These are phyloP conservation scores for Sutorius eximius DNA, from an alignment of 1,284 basidiomycete genomes.

Conservation along the genomic window DNA sequence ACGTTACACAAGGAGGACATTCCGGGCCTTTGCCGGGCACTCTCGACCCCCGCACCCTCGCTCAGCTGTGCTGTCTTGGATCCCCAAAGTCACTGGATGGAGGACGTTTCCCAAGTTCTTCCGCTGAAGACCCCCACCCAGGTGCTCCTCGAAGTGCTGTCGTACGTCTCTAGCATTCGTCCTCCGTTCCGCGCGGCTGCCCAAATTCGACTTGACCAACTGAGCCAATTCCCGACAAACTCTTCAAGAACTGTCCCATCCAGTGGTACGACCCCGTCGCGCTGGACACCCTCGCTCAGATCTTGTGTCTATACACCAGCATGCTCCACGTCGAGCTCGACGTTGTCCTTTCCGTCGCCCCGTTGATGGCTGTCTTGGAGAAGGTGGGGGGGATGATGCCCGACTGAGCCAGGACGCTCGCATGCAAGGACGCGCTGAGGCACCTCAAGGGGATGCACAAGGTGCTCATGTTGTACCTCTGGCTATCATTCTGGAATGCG, in stretches of 20 bases:
- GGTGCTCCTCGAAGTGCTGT: conserved; percentile 47
- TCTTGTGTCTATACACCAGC: conserved; percentile 38
- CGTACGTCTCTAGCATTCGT: conserved; percentile 50
- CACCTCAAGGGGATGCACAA: conserved; percentile 84
- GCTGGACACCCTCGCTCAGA: conserved; percentile 35
- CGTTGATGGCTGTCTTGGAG: conserved; percentile 46
- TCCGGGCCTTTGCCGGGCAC: conserved; percentile 51
- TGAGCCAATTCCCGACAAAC: conserved; percentile 51
- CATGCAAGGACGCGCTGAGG: conserved; percentile 35
- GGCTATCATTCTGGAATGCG: conserved; percentile 81
- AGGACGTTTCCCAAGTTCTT: conserved; percentile 37
- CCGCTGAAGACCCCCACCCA: conserved; percentile 39
- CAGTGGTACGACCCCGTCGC: conserved; percentile 42
- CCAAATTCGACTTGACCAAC: conserved; percentile 28
- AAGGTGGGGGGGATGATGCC: conserved; percentile 38
- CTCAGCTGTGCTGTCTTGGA: conserved; percentile 38
- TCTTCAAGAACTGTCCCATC: conserved; percentile 49
- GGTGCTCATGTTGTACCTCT: conserved; percentile 81
- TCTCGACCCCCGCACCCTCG: conserved; percentile 39
- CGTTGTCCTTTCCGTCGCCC: conserved; percentile 34
- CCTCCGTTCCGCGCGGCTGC: conserved; percentile 44
- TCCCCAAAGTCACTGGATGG: conserved; percentile 28
- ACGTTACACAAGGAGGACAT: conserved; percentile 73
- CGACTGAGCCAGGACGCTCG: conserved; percentile 2
- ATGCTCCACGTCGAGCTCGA: conserved; percentile 41